phyloP scores from a whole-genome alignment of 1,284 basidiomycete species.

The Trametes sp. region DNA sequence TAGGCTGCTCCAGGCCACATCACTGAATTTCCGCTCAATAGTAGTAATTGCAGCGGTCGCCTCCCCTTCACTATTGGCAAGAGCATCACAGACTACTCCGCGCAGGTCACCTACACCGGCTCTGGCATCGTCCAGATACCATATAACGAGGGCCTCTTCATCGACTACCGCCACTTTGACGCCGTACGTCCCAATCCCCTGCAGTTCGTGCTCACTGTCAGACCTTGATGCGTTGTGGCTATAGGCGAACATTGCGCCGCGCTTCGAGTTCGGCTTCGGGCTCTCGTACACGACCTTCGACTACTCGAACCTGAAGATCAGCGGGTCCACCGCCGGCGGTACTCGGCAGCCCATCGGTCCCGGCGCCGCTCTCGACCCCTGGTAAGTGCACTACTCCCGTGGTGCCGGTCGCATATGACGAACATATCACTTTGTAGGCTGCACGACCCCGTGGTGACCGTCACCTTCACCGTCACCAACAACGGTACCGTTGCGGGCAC shows the following conservation, averaged over 20 bases:
- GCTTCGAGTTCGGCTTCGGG: constrained; percentile 61
- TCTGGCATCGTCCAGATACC: constrained; percentile 39
- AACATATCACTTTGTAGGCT: constrained; percentile 27
- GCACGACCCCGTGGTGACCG: constrained; percentile 41
- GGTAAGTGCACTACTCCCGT: constrained; percentile 22
- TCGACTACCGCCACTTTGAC: constrained; percentile 84
- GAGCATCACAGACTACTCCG: constrained; percentile 54
- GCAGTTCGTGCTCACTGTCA: neutral
- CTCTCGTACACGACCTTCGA: constrained; percentile 68
- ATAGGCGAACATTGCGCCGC: constrained; percentile 41
- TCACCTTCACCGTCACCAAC: constrained; percentile 45
- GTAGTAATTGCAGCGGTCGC: constrained; percentile 47
- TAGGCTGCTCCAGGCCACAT: constrained; percentile 34
- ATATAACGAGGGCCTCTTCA: constrained; percentile 56
- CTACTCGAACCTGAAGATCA: constrained; percentile 41
- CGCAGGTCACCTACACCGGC: constrained; percentile 39
- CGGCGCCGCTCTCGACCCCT: constrained; percentile 42
- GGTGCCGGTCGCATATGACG: neutral
- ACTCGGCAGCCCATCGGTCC: constrained; percentile 38
- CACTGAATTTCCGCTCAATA: constrained; percentile 16
- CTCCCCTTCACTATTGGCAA: constrained; percentile 56
- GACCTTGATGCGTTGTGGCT: neutral
- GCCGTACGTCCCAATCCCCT: constrained; percentile 47
- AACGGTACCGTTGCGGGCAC: constrained; percentile 44
- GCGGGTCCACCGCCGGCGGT: constrained; percentile 40